Evolutionary conservation across 1,284 basidiomycete genomes (phyloP), one percentile per base, ranked within the genome.

Genomic region (Termitomyces sp.): DNA sequence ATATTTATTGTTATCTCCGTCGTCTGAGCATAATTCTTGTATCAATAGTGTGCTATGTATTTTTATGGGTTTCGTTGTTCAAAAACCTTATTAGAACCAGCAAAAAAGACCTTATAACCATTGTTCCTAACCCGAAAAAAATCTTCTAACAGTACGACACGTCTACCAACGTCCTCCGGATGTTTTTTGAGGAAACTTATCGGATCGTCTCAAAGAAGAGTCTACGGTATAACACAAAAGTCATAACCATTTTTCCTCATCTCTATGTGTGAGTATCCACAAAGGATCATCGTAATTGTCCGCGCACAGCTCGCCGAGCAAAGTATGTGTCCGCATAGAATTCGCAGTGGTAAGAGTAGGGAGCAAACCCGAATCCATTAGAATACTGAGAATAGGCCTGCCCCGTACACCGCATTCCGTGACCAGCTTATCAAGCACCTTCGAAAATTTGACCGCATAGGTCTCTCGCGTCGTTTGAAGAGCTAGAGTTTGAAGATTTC

Each of bases 251-350:
- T 55, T 38, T 36, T 42, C 15, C 30, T 53, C 21, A 26, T 58
- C 57, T 44, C 55, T 36, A 26, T 59, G 53, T 28, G 57, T 54
- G 39, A 62, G 54, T 7, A 60, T 58, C 67, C 64, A 67, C 63
- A 64, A 66, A 17, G 62, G 66, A 55, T 73, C 71, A 6, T 57
- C 53, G 46, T 69, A 72, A 47, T 65, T 70, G 13, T 59, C 58
- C 15, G 46, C 30, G 17, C 44, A 53, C 43, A 73, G 33, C 30
- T 62, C 57, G 21, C 62, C 56, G 13, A 62, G 26, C 12, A 33
- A 34, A 5, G 57, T 61, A 15, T 45, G 28, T 21, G 30, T 42
- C 40, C 41, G 41, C 40, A 59, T 24, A 1, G 56, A 54, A 15
- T 45, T 39, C 3, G 36, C 31, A 4, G 52, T 48, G 17, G 42